Percentiles rank a stretch among this genome's conserved stretches.
phyloP scores from a whole-genome alignment of 352 stramenopile species.

The Aphanomyces stellatus region DNA sequence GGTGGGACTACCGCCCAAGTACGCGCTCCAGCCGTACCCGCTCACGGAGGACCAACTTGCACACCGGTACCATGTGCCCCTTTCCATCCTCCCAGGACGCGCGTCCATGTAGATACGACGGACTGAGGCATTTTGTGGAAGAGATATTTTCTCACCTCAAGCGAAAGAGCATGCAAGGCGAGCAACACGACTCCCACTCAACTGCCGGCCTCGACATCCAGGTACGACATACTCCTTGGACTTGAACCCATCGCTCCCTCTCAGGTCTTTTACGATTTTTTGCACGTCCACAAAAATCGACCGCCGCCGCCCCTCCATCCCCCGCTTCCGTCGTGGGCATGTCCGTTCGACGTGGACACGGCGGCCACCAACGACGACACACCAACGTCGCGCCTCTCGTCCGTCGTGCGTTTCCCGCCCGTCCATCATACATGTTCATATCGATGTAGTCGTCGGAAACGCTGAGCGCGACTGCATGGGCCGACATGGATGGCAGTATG shows the following conservation, averaged over 20 bases:
- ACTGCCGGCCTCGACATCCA: conserved; percentile 69
- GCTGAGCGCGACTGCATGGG: conserved; percentile 26
- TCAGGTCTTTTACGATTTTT: conserved; percentile 66
- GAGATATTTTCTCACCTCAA: conserved; percentile 40
- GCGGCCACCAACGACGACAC: conserved; percentile 17
- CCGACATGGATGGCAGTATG: conserved; percentile 40
- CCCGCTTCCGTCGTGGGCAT: conserved; percentile 50
- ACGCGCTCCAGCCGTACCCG: conserved; percentile 69
- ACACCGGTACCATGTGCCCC: conserved; percentile 41
- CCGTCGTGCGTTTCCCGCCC: neutral
- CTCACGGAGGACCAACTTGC: conserved; percentile 49
- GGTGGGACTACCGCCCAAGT: conserved; percentile 68
- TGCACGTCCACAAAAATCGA: conserved; percentile 52
- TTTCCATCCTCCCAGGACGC: neutral
- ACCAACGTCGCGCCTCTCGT: conserved; percentile 21
- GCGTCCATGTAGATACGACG: conserved; percentile 24
- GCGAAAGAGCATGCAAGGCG: conserved; percentile 36
- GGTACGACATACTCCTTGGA: neutral
- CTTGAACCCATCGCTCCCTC: neutral
- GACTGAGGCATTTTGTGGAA: conserved; percentile 42
- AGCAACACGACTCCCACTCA: conserved; percentile 54
- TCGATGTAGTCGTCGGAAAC: conserved; percentile 7
- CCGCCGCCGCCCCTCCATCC: conserved; percentile 37
- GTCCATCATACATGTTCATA: neutral
- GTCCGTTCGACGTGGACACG: conserved; percentile 28